Percentiles rank a stretch among this genome's conserved stretches.
Evolutionary conservation across 768 basidiomycete genomes (phyloP).

Genomic region (Tricholoma matsutake): DNA sequence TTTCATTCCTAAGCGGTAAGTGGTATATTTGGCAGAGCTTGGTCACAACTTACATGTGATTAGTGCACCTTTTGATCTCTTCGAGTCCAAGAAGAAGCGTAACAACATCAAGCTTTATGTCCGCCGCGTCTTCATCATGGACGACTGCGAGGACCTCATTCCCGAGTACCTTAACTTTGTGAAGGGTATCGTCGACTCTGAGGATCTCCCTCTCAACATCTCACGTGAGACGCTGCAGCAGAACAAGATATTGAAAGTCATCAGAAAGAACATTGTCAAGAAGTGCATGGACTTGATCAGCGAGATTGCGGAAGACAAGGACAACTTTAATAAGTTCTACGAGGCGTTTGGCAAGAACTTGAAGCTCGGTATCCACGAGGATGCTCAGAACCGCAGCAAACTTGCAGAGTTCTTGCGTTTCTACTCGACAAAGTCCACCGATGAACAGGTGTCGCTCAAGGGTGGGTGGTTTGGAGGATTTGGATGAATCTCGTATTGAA

Average conservation of each 20-base stretch:
- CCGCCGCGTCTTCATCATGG: constrained; percentile 99
- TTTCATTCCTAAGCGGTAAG: constrained; percentile 92
- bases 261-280: constrained; percentile 99
- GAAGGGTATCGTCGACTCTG: constrained; percentile 99
- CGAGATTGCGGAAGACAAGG: constrained; percentile 99
- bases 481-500: neutral
- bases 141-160: constrained; percentile 98
- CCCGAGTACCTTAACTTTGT: constrained; percentile 99
- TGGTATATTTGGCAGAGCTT: constrained; percentile 1
- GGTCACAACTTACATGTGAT: constrained; percentile 8
- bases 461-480: constrained; percentile 40
- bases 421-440: constrained; percentile 90
- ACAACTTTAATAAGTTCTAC: constrained; percentile 96
- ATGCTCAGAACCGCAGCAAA: constrained; percentile 98
- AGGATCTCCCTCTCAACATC: constrained; percentile 99
- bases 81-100: constrained; percentile 99
- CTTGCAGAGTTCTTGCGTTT: constrained; percentile 99
- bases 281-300: constrained; percentile 92
- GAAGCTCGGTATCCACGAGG: constrained; percentile 99
- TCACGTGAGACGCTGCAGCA: constrained; percentile 99
- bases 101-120: constrained; percentile 99
- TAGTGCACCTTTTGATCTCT: constrained; percentile 98
- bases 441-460: constrained; percentile 92
- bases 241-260: constrained; percentile 99
- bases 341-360: constrained; percentile 99